phyloP scores from a whole-genome alignment of 2,329 filamentous ascomycete species.

The Cladophialophora immunda region DNA sequence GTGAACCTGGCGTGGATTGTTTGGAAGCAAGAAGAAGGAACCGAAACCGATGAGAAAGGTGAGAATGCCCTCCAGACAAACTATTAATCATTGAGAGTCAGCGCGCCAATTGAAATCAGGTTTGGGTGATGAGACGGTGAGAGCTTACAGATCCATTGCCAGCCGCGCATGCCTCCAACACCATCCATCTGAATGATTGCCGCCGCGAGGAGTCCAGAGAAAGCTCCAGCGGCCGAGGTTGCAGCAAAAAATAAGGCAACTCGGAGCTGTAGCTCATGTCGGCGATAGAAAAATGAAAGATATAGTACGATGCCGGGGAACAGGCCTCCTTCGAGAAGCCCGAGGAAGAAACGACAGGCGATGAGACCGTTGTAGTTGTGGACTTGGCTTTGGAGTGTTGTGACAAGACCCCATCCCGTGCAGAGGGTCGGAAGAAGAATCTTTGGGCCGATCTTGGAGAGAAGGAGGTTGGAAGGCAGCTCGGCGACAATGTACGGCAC shows the following conservation, averaged over 20 bases:
- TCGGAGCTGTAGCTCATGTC: constrained; percentile 67
- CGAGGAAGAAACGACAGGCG: constrained; percentile 68
- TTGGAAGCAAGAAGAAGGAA: constrained; percentile 55
- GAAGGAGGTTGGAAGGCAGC: constrained; percentile 44
- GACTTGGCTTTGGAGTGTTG: constrained; percentile 57
- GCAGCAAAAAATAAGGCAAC: constrained; percentile 75
- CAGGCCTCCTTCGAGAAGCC: constrained; percentile 70
- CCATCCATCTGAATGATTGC: constrained; percentile 61
- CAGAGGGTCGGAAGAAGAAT: constrained; percentile 45
- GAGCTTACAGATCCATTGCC: constrained; percentile 52
- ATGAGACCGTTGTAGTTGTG: constrained; percentile 63
- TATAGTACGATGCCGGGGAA: constrained; percentile 74
- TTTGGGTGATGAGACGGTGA: too few relatives aligned
- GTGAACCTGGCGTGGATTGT: constrained; percentile 47
- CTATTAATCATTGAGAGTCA: too few relatives aligned
- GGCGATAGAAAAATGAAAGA: constrained; percentile 68
- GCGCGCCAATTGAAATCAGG: too few relatives aligned
- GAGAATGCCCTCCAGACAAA: constrained; percentile 67
- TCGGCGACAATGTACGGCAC: constrained; percentile 36
- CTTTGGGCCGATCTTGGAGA: constrained; percentile 44
- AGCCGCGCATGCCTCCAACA: constrained; percentile 63
- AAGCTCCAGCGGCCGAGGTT: constrained; percentile 70
- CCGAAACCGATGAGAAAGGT: constrained; percentile 52
- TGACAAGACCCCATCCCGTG: constrained; percentile 43
- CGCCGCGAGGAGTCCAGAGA: constrained; percentile 58